A percentile compares a stretch with the other conserved stretches of the same genome.
These are phyloP conservation scores for Escallonia herrerae DNA, from an alignment of 129 eudicot species.

Conservation along the genomic window DNA sequence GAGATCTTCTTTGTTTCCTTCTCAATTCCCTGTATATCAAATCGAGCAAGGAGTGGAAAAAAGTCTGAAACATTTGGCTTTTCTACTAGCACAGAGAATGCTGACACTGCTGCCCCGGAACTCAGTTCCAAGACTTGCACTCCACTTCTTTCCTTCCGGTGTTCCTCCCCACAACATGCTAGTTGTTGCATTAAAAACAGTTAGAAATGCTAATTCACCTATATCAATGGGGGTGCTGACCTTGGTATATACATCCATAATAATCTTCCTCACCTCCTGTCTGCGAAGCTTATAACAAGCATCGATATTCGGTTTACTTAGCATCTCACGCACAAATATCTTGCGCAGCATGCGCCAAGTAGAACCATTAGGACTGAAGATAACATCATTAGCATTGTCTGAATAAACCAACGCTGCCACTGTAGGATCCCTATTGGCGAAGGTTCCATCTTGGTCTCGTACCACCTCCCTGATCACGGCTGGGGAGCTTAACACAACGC, in stretches of 20 bases:
- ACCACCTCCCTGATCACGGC: conserved; percentile 1
- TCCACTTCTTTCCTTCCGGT: conserved; percentile 16
- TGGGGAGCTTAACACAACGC: conserved; percentile 18
- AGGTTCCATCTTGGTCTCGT: conserved; percentile 18
- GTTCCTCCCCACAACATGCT: conserved; percentile 61
- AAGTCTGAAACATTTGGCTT: conserved; percentile 52
- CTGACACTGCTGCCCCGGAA: conserved; percentile 21
- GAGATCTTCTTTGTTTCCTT: conserved; percentile 34
- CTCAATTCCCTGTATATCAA: conserved; percentile 53
- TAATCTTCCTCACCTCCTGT: neutral
- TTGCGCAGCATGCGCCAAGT: conserved; percentile 19
- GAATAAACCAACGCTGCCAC: conserved; percentile 14
- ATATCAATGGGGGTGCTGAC: neutral
- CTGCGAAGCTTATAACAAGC: conserved; percentile 5
- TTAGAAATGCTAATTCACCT: conserved; percentile 19
- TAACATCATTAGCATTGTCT: conserved; percentile 16
- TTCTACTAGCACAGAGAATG: conserved; percentile 29
- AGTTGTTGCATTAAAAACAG: conserved; percentile 32
- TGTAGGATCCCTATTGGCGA: conserved; percentile 13
- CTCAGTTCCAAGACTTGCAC: conserved; percentile 24
- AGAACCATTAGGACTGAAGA: conserved; percentile 8
- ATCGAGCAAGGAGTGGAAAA: conserved; percentile 31
- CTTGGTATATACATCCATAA: neutral
- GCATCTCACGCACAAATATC: conserved; percentile 21
- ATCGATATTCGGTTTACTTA: neutral